Percentiles rank a stretch among this genome's conserved stretches.
These are phyloP conservation scores for Neopestalotiopsis rosae DNA, from an alignment of 2,329 filamentous ascomycete genomes.

Conservation along the genomic window DNA sequence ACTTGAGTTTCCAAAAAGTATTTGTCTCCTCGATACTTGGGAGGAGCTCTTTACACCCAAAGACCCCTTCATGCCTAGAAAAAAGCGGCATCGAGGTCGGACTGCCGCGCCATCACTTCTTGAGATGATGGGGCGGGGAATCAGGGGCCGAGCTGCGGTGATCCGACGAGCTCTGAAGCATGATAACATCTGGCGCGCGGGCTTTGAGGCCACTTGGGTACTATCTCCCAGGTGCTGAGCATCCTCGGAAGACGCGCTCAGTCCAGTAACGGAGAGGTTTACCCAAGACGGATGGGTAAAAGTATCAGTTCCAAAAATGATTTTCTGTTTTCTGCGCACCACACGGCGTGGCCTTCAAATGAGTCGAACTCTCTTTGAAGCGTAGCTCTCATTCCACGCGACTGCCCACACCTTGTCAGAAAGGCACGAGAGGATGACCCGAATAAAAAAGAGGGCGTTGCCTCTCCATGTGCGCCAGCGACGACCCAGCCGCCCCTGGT, in stretches of 20 bases:
- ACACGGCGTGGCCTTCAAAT: too few relatives aligned
- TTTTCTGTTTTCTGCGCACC: neutral
- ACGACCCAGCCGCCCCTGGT: neutral
- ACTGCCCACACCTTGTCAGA: neutral
- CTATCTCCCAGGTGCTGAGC: neutral
- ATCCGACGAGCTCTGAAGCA: neutral
- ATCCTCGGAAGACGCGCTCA: neutral
- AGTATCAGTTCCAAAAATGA: neutral
- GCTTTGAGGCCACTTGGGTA: neutral
- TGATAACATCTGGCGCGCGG: neutral
- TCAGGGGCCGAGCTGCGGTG: neutral
- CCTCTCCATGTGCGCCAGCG: neutral
- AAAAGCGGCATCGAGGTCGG: neutral
- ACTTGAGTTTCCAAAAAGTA: neutral
- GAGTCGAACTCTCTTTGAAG: neutral
- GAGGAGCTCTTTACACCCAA: neutral
- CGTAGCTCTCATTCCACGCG: neutral
- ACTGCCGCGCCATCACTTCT: neutral
- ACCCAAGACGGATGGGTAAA: neutral
- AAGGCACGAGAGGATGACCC: neutral
- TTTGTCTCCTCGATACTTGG: constrained; percentile 3
- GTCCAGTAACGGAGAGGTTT: neutral
- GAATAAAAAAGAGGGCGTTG: neutral
- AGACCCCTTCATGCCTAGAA: neutral
- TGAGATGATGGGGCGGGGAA: neutral